Conservation (phyloP, 2,329 filamentous ascomycete genomes). For the Fusarium dimerum region DNA sequence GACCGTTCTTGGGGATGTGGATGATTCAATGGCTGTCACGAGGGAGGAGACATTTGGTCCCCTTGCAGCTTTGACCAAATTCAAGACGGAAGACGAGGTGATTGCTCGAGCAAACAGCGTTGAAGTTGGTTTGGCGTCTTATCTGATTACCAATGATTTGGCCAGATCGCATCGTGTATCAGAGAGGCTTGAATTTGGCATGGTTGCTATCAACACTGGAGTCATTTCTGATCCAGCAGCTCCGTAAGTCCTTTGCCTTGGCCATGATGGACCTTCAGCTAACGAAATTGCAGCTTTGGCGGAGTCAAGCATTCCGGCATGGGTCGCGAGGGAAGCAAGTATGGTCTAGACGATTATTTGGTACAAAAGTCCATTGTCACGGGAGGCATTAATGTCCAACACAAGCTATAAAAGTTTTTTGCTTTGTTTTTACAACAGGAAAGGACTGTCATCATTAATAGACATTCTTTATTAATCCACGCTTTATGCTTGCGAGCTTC, state of each 20-base stretch:
- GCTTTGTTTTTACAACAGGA: too few species aligned
- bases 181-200: constrained; percentile 68
- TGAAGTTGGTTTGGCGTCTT: constrained; percentile 64
- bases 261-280: neutral
- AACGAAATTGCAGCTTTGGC: constrained; percentile 45
- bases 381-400: constrained; percentile 22
- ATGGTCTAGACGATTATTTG: constrained; percentile 61
- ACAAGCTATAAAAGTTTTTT: neutral
- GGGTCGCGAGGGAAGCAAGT: constrained; percentile 61
- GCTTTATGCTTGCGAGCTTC: too few species aligned
- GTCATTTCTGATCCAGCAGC: constrained; percentile 30
- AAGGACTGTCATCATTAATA: too few species aligned
- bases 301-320: constrained; percentile 64
- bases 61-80: constrained; percentile 62
- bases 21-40: constrained; percentile 56
- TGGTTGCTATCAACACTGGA: constrained; percentile 68
- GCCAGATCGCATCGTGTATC: constrained; percentile 66
- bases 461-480: too few species aligned
- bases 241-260: constrained; percentile 21
- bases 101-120: constrained; percentile 61
- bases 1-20: constrained; percentile 63
- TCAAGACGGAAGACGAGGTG: constrained; percentile 66
- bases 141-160: constrained; percentile 69
- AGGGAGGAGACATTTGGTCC: constrained; percentile 68
- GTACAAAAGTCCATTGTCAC: constrained; percentile 56